Percentiles rank a stretch among this genome's conserved stretches.
Evolutionary conservation across 1,284 basidiomycete genomes (phyloP).

Genomic region (Apiotrichum gamsii): DNA sequence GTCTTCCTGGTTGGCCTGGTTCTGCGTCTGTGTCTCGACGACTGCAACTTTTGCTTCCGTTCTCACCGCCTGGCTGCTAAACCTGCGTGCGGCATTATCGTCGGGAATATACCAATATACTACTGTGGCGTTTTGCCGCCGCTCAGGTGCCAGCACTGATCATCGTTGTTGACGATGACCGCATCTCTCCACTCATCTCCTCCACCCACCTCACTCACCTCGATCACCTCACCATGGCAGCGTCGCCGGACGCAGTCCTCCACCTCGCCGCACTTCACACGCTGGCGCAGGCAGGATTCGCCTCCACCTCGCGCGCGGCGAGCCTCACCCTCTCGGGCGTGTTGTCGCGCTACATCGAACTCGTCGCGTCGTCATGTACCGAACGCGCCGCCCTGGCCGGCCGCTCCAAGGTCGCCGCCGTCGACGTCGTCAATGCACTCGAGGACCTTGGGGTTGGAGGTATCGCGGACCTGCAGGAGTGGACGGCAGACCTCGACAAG

Average conservation of each 20-base stretch:
- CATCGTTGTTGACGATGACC: no score
- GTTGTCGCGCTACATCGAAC: constrained; percentile 30
- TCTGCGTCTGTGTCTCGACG: no score
- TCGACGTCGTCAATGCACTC: constrained; percentile 37
- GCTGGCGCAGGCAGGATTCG: constrained; percentile 39
- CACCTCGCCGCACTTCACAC: constrained; percentile 40
- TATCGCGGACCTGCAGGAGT: constrained; percentile 34
- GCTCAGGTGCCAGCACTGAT: neutral
- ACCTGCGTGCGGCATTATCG: no score
- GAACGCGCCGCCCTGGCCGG: constrained; percentile 37
- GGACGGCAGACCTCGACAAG: constrained; percentile 25
- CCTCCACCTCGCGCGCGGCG: constrained; percentile 39
- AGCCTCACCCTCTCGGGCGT: constrained; percentile 35
- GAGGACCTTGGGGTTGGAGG: constrained; percentile 34
- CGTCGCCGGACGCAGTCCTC: constrained; percentile 38
- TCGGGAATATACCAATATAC: no score
- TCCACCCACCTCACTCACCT: neutral
- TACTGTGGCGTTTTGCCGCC: no score
- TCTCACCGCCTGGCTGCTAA: no score
- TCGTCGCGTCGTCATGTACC: constrained; percentile 33
- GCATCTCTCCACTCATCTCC: no score
- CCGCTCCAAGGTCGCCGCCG: constrained; percentile 34
- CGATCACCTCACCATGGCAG: constrained; percentile 16
- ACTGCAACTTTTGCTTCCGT: no score
- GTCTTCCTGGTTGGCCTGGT: no score